Evolutionary conservation across 495 filamentous ascomycete species (phyloP).

Genomic region (Pyrenula aspistea): DNA sequence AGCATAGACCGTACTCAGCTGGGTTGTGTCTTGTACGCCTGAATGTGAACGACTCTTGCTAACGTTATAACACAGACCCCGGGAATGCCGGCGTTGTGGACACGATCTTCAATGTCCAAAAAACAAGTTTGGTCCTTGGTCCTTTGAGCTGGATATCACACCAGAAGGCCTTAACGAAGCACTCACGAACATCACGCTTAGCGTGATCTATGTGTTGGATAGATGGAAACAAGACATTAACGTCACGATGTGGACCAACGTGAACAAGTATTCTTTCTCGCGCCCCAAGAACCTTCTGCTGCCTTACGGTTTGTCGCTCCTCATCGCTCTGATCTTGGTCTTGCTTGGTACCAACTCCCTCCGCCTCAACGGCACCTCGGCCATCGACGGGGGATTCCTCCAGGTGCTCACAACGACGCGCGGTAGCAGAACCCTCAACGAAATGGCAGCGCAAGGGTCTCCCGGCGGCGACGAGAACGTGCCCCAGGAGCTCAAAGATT

Average conservation of each 20-base stretch:
- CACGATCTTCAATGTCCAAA: too few species aligned
- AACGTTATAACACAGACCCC: too few species aligned
- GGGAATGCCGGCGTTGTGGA: too few species aligned
- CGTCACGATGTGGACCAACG: conserved; percentile 3
- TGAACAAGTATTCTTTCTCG: conserved; percentile 13
- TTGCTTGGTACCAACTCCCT: conserved; percentile 8
- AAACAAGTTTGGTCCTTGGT: too few species aligned
- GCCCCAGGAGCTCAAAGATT: conserved; percentile 10
- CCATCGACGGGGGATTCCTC: conserved; percentile 13
- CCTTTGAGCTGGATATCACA: too few species aligned
- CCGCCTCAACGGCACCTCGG: conserved; percentile 12
- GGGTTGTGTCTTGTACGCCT: too few species aligned
- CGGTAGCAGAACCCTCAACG: conserved; percentile 9
- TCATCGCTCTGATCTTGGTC: conserved; percentile 8
- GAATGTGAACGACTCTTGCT: too few species aligned
- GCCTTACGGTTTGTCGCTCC: conserved; percentile 10
- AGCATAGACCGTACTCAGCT: too few species aligned
- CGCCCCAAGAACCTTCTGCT: conserved; percentile 8
- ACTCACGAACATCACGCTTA: too few species aligned
- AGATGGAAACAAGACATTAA: too few species aligned
- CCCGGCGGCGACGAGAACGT: conserved; percentile 14
- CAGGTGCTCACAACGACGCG: conserved; percentile 13
- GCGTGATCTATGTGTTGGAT: too few species aligned
- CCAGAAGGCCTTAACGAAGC: too few species aligned
- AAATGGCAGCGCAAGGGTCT: conserved; percentile 13